Base-by-base conservation (phyloP, 2,329 filamentous ascomycete species). In the Cercospora zeae-maydis region DNA sequence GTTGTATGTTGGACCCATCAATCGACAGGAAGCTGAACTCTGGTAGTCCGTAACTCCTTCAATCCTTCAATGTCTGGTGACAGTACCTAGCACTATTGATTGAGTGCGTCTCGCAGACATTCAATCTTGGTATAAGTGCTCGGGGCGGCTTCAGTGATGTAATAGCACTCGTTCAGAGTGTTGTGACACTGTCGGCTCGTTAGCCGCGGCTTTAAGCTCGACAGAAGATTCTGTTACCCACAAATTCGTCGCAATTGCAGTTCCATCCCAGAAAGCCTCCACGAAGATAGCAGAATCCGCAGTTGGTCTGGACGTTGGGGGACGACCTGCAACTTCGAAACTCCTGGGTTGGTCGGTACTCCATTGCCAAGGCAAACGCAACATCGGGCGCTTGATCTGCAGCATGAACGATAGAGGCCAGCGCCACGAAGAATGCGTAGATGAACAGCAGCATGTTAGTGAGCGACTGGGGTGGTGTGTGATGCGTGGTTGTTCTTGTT, bases 261-360 rank as follows among this genome's bases (percentile, higher is more conserved):
- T 62, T 62, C 59, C 59, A 62, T n/a, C 59, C 59, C 59, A 62
- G 31, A 19, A 62, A 62, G n/a, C 36, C 21, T 27, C 59, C 59
- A 24, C 14, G 30, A 4, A 51, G 39, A 57, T 62, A 62, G 19
- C 59, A 62, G 39, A 62, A 62, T 21, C 59, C 59, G 24, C 59
- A 62, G 34, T 62, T 36, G 59, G 51, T 53, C 53, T 62, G 59
- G 42, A 60, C 14, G 47, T 39, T 39, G 24, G 24, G 24, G 24
- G 24, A 27, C 39, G 39, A 45, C 21, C 10, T 45, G 39, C 39
- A 45, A 24, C 39, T 45, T 11, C 42, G 42, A 11, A 45, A 62
- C 30, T 55, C 54, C 33, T 42, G 34, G 31, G 49, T 45, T 21
- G 59, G 59, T 51, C 59, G 59, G 16, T 62, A 57, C n/a, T 62